A percentile compares a stretch with the other conserved stretches of the same genome.
These are phyloP conservation scores for Leucogyrophana mollusca DNA, from an alignment of 768 basidiomycete species.

Conservation along the genomic window DNA sequence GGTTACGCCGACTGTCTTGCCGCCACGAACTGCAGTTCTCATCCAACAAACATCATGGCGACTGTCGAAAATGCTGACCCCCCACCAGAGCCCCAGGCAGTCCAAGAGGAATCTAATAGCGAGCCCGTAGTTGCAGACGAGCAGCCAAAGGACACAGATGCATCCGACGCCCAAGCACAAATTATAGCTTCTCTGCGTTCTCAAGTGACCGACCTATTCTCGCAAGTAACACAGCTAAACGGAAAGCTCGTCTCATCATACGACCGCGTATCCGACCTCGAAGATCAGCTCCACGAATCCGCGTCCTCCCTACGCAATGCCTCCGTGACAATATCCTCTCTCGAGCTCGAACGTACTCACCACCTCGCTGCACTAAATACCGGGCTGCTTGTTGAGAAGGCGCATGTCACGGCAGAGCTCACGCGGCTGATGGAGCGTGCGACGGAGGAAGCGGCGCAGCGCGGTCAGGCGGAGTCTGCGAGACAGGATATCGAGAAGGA, in stretches of 20 bases:
- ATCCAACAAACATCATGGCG: too few species aligned
- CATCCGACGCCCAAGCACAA: slow-evolving; percentile 73
- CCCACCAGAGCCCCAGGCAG: slow-evolving; percentile 5
- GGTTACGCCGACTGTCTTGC: too few species aligned
- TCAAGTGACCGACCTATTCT: slow-evolving; percentile 84
- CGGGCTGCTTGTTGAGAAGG: slow-evolving; percentile 87
- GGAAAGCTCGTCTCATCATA: slow-evolving; percentile 90
- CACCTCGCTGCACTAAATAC: slow-evolving; percentile 90
- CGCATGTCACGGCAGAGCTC: slow-evolving; percentile 88
- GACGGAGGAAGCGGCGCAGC: slow-evolving; percentile 89
- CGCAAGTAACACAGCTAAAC: slow-evolving; percentile 90
- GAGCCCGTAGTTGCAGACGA: not conserved
- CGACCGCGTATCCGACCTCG: slow-evolving; percentile 88
- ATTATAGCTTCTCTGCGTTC: slow-evolving; percentile 77
- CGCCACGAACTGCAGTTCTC: too few species aligned
- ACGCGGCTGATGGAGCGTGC: slow-evolving; percentile 91
- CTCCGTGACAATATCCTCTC: slow-evolving; percentile 66
- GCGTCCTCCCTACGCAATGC: slow-evolving; percentile 57
- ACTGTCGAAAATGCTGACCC: not conserved
- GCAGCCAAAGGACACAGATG: slow-evolving; percentile 26
- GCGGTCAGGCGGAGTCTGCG: slow-evolving; percentile 88
- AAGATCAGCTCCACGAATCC: slow-evolving; percentile 79
- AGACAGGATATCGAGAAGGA: slow-evolving; percentile 87
- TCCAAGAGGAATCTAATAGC: slow-evolving; percentile 15
- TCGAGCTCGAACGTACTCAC: slow-evolving; percentile 83